Base-by-base conservation (phyloP, 495 filamentous ascomycete genomes). In the Parachaetomium inaequale region DNA sequence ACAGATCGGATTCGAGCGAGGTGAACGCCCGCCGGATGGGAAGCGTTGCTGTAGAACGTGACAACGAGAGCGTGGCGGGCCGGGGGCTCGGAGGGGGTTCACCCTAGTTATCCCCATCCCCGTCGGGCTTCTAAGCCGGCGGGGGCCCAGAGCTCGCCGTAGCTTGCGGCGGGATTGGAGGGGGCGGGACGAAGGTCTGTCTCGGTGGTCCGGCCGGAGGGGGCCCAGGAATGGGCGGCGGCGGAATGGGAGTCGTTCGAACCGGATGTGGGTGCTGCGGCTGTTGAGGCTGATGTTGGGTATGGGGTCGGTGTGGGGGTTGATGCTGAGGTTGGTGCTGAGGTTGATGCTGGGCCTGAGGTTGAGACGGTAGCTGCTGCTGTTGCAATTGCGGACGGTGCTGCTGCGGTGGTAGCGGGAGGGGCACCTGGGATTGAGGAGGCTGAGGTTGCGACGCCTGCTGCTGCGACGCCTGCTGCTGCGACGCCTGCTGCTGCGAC, bases 131-230 rank as follows among this genome's bases (percentile, higher is more conserved):
- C 56, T 58, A 58, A 21, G 29, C 55, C 54, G 56, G 34, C 17
- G 62, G 57, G 14, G 36, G 38, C 4, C 57, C 57, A 14, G 58
- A 36, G 25, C 36, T 36, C 25, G 63, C 34, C 21, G 62, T 59
- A 8, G 62, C 45, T 25, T 46, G 62, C 29, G 68, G 68, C 12
- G 70, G 70, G 19, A 72, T 72, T 14, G 68, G 68, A 4, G 71
- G 71, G 4, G 71, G 71, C 2, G 71, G 71, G 12, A 73, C 72
- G n/a, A 69, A 69, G 0, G 71, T 73, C 32, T 73, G 71, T n/a
- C 61, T 57, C 10, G 68, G 59, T 3, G 70, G 68, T 4, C 57
- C 59, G 12, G 58, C 49, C n/a, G n/a, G 15, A 28, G 56, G 23
- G 19, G 21, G 5, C 7, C 53, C 45, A 38, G 69, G 69, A 17